Evolutionary conservation across 257 asterid species (phyloP).

Genomic region (Asclepias syriaca): DNA sequence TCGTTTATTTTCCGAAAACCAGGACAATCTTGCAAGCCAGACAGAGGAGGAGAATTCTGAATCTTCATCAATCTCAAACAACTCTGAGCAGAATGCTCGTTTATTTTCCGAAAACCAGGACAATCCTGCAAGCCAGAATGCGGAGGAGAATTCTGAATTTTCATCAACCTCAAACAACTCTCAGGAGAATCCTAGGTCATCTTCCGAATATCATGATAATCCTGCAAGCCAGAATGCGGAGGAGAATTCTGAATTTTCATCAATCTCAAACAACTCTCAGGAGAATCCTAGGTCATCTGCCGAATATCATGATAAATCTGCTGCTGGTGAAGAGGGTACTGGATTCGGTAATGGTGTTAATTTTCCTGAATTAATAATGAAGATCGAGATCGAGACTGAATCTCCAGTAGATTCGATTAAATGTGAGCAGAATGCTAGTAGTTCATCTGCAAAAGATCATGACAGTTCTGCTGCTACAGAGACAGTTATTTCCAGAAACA

Average conservation of each 20-base stretch:
- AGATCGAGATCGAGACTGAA: background rate
- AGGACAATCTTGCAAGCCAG: background rate
- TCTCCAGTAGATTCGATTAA: conserved; percentile 9
- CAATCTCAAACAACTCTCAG: background rate
- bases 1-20: background rate
- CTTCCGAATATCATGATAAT: background rate
- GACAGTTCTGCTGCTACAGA: background rate
- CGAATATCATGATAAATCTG: background rate
- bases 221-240: background rate
- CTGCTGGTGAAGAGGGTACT: conserved; percentile 2
- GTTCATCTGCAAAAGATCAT: background rate
- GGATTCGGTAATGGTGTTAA: background rate
- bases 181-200: background rate
- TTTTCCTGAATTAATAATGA: background rate
- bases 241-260: background rate
- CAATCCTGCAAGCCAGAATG: background rate
- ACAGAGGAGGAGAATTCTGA: background rate
- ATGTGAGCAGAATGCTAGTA: conserved; percentile 7
- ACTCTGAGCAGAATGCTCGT: background rate
- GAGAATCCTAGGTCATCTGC: background rate
- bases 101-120: background rate
- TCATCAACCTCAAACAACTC: background rate
- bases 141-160: background rate
- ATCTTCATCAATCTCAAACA: conserved; percentile 5
- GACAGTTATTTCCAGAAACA: background rate